phyloP scores from a whole-genome alignment of 2,329 filamentous ascomycete species.

The Aspergillus transmontanensis region DNA sequence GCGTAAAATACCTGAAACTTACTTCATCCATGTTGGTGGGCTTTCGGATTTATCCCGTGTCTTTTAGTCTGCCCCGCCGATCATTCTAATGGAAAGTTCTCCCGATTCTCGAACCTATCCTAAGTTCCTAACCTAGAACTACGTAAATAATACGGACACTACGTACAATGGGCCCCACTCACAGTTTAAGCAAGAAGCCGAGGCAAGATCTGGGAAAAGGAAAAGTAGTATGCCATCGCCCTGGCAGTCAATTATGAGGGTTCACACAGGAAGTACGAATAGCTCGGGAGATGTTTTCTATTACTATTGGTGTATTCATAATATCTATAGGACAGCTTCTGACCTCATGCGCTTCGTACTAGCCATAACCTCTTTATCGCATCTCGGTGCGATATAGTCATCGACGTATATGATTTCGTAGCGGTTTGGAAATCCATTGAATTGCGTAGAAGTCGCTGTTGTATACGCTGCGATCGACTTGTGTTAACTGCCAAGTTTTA shows the following conservation, averaged over 20 bases:
- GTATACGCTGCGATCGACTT: not conserved
- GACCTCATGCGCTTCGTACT: not conserved
- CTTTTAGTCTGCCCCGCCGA: no score
- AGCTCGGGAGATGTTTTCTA: not conserved
- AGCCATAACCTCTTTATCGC: not conserved
- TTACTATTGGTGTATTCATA: not conserved
- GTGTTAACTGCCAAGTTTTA: not conserved
- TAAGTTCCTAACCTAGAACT: not conserved
- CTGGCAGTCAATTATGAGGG: no score
- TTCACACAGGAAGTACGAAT: not conserved
- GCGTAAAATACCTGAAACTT: no score
- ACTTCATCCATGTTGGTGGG: no score
- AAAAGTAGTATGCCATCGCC: not conserved
- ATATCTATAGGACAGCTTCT: not conserved
- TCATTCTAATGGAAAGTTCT: no score
- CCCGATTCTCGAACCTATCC: no score
- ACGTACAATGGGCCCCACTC: not conserved
- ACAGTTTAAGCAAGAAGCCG: not conserved
- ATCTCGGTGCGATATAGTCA: not conserved
- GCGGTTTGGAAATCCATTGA: not conserved
- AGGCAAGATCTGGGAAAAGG: not conserved
- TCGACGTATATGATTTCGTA: not conserved
- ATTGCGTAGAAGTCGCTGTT: not conserved
- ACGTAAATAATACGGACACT: no score
- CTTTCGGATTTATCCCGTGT: no score